phyloP scores from a whole-genome alignment of 148 eudicot species.

The Rhododendron mucronatum region DNA sequence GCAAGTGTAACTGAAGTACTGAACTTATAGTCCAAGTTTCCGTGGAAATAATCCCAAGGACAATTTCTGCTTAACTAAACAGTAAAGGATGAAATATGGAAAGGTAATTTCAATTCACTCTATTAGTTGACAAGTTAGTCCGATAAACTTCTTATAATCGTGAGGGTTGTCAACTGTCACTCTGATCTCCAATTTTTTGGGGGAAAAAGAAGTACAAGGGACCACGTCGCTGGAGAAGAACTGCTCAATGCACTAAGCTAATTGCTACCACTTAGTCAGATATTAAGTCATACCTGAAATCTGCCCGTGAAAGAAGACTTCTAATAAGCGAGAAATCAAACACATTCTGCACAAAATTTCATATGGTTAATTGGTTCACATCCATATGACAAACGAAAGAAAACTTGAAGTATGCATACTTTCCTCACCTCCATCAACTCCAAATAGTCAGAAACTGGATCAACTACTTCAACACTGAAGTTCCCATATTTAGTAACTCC shows the following conservation, averaged over 20 bases:
- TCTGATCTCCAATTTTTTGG: not conserved
- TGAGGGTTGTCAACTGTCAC: not conserved
- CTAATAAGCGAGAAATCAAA: slow-evolving; percentile 88
- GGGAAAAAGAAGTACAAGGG: not conserved
- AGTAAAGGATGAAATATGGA: not conserved
- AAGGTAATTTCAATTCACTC: not conserved
- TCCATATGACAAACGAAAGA: not conserved
- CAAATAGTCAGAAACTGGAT: slow-evolving; percentile 90
- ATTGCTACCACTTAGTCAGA: not conserved
- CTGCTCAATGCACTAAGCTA: not conserved
- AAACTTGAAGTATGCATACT: not conserved
- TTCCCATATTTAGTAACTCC: slow-evolving; percentile 69
- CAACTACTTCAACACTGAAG: slow-evolving; percentile 89
- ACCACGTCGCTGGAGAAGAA: not conserved
- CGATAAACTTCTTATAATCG: not conserved
- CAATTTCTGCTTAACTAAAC: not conserved
- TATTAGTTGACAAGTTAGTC: not conserved
- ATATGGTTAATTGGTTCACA: not conserved
- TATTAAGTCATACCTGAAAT: slow-evolving; percentile 66
- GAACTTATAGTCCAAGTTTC: not conserved
- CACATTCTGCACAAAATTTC: slow-evolving; percentile 58
- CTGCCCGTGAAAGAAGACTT: slow-evolving; percentile 64
- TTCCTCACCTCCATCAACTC: slow-evolving; percentile 89
- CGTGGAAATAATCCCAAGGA: not conserved
- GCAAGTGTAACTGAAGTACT: not conserved